Evolutionary conservation across 192 early-diverging fungal species (phyloP).

Genomic region (Powellomyces hirtus): DNA sequence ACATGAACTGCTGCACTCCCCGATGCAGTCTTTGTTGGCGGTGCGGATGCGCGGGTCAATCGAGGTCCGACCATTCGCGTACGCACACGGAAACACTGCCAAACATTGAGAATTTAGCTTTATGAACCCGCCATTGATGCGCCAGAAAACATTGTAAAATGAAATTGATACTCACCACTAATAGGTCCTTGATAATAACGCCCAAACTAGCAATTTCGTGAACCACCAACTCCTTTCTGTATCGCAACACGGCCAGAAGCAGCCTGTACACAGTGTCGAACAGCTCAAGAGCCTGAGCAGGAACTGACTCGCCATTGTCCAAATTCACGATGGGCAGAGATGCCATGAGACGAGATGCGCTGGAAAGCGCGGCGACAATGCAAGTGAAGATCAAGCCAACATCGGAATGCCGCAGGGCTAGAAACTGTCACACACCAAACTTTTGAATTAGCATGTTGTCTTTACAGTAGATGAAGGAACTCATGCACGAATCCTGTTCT

Average conservation of each 20-base stretch:
- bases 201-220: constrained; percentile 51
- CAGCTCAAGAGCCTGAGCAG: constrained; percentile 31
- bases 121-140: too few species aligned
- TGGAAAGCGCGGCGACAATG: neutral
- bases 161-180: constrained; percentile 35
- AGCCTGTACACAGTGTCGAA: constrained; percentile 52
- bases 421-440: too few species aligned
- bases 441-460: neutral
- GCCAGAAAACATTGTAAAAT: too few species aligned
- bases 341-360: neutral
- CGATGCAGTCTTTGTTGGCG: constrained; percentile 26
- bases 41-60: constrained; percentile 5
- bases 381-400: constrained; percentile 5
- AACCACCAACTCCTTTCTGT: constrained; percentile 50
- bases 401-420: constrained; percentile 1
- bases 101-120: neutral
- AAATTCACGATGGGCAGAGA: neutral
- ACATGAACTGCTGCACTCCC: neutral
- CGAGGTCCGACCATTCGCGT: neutral
- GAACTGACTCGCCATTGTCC: neutral
- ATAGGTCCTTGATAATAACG: constrained; percentile 48
- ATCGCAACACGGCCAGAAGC: constrained; percentile 45
- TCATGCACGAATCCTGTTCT: too few species aligned
- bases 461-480: too few species aligned
- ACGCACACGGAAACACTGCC: neutral